A percentile compares a stretch with the other conserved stretches of the same genome.
These are phyloP conservation scores for Carex scoparia DNA, from an alignment of 176 grass and related monocot genomes.

Conservation along the genomic window DNA sequence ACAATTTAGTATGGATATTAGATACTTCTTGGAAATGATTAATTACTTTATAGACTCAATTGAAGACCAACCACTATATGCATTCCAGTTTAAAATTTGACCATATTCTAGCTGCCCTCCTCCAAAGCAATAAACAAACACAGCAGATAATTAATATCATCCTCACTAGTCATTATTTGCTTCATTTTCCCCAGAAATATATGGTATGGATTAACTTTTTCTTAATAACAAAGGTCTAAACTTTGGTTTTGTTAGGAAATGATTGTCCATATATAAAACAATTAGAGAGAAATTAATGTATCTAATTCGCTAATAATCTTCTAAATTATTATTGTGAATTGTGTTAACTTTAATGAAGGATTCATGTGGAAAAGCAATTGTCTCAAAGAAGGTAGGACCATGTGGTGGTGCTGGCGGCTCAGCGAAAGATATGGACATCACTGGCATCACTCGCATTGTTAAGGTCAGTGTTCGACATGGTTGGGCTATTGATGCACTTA, in stretches of 20 bases:
- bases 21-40: too few relatives aligned
- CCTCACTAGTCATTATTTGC: too few relatives aligned
- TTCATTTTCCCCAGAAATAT: too few relatives aligned
- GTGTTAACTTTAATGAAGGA: background rate
- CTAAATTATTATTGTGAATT: background rate
- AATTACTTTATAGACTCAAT: too few relatives aligned
- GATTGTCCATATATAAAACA: background rate
- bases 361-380: background rate
- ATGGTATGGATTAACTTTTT: too few relatives aligned
- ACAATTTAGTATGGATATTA: too few relatives aligned
- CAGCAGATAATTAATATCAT: too few relatives aligned
- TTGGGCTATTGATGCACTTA: slow-evolving; percentile 35
- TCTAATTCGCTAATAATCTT: background rate
- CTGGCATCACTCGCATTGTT: slow-evolving; percentile 29
- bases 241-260: background rate
- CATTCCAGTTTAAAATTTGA: too few relatives aligned
- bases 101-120: too few relatives aligned
- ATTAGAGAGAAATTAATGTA: background rate
- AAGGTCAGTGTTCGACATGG: slow-evolving; percentile 41
- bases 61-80: too few relatives aligned
- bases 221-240: background rate
- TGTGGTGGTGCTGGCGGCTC: slow-evolving; percentile 38
- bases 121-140: too few relatives aligned
- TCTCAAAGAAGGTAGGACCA: background rate
- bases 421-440: slow-evolving; percentile 36